Base-by-base conservation (phyloP, 2,329 filamentous ascomycete genomes). In the Tolypocladium endophyticum region DNA sequence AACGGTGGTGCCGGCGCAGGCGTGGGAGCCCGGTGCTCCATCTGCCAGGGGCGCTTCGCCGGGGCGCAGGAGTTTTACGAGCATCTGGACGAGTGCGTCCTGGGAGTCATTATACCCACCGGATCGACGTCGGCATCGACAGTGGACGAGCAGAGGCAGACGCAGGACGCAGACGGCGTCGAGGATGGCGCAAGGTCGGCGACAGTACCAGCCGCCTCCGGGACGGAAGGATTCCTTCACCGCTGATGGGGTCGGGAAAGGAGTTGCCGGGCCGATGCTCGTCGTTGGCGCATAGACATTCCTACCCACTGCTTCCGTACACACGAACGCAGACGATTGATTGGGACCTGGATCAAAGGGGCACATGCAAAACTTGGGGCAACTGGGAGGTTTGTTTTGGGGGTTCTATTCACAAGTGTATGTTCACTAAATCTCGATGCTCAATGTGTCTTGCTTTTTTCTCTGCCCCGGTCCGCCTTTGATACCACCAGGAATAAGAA, bases 11-110 rank as follows among this genome's bases (percentile, higher is more conserved):
- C 12, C 4, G 30, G 43, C 23, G 38, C 18, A 5, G 62, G 69
- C 35, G 81, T 85, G 11, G 89, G 89, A 57, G 92, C 92, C 64
- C 91, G 88, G 72, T 97, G 93, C 74, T 96, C 91, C 4, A 97
- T 94, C 64, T 97, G 93, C 74, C 83, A 86, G 50, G 90, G 85
- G 9, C 76, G 78, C 18, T 97, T 96, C 72, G 81, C 82, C 65
- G 93, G 88, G 62, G 90, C 93, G 3, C 93, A 97, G 74, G 93
- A 97, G 70, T 97, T 97, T 76, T 97, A 97, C 73, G 93, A 97
- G 77, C 93, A 97, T 79, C 79, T 97, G 65, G 93, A 88, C 64
- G 82, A 85, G 65, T 85, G 82, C 59, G 82, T 85, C 39, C 74
- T 85, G 52, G 81, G 81, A 57, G 81, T 83, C 20, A 83, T 85